These are phyloP conservation scores for Lichtheimia ramosa DNA, from an alignment of 371 early-diverging fungal genomes.

Conservation along the genomic window DNA sequence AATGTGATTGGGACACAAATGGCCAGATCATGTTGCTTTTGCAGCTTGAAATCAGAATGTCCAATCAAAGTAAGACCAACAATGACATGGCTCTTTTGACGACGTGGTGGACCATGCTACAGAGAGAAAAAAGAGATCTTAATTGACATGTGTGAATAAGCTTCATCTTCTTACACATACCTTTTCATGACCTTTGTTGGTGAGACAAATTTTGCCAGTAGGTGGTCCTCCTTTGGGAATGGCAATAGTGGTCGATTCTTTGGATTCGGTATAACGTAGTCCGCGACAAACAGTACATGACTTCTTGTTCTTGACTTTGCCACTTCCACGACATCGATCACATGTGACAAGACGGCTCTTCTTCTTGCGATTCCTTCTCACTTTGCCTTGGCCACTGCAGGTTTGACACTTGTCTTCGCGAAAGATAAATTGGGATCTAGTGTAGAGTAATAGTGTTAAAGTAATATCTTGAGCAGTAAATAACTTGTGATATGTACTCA, in stretches of 20 bases:
- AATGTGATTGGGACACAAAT: slow-evolving; percentile 71
- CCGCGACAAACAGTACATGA: neutral
- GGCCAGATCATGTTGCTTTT: slow-evolving; percentile 61
- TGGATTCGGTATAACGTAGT: neutral
- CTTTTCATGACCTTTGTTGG: slow-evolving; percentile 7
- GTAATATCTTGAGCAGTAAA: no score
- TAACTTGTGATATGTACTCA: slow-evolving; percentile 11
- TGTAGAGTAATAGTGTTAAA: neutral
- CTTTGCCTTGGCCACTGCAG: neutral
- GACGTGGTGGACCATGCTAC: slow-evolving; percentile 27
- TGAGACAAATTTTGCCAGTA: neutral
- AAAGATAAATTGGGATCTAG: neutral
- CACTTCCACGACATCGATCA: slow-evolving; percentile 25
- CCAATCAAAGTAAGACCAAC: slow-evolving; percentile 79
- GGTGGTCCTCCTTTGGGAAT: slow-evolving; percentile 4
- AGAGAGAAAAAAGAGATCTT: slow-evolving; percentile 39
- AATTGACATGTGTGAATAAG: no score
- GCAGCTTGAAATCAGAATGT: slow-evolving; percentile 64
- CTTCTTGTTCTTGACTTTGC: slow-evolving; percentile 24
- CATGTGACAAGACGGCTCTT: slow-evolving; percentile 43
- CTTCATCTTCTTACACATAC: neutral
- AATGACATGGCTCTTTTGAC: slow-evolving; percentile 65
- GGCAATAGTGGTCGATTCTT: neutral
- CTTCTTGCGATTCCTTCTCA: neutral
- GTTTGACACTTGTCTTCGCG: neutral